Evolutionary conservation across 164 flowering plant genomes (phyloP).

Genomic region (Paratinospora sagittata): DNA sequence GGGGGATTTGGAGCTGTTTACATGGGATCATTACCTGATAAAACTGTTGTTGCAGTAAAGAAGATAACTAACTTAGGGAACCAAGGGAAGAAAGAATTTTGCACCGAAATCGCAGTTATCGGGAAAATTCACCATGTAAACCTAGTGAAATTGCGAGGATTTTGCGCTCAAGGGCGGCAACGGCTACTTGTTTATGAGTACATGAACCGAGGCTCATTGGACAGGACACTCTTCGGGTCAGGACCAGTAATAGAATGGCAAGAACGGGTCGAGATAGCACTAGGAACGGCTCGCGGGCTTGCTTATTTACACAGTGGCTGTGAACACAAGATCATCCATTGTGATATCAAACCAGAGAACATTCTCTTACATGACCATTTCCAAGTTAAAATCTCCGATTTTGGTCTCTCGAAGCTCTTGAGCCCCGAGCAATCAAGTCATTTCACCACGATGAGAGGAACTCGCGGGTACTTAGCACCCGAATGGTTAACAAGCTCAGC

Average conservation of each 20-base stretch:
- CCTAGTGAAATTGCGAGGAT: slow-evolving; percentile 71
- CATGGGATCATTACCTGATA: slow-evolving; percentile 60
- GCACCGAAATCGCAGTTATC: slow-evolving; percentile 77
- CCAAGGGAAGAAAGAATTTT: slow-evolving; percentile 78
- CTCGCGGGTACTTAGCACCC: slow-evolving; percentile 91
- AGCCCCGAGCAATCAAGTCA: slow-evolving; percentile 61
- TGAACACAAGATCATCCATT: slow-evolving; percentile 75
- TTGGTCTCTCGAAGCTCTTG: slow-evolving; percentile 79
- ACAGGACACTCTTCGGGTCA: slow-evolving; percentile 55
- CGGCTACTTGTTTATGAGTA: slow-evolving; percentile 79
- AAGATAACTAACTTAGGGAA: slow-evolving; percentile 52
- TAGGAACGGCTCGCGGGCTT: slow-evolving; percentile 82
- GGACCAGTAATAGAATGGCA: slow-evolving; percentile 80
- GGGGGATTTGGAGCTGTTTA: slow-evolving; percentile 89
- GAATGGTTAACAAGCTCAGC: slow-evolving; percentile 94
- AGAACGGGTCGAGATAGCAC: slow-evolving; percentile 76
- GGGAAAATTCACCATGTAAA: slow-evolving; percentile 84
- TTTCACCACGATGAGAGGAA: slow-evolving; percentile 92
- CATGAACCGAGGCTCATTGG: slow-evolving; percentile 82
- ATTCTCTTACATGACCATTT: slow-evolving; percentile 62
- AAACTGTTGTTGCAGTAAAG: slow-evolving; percentile 74
- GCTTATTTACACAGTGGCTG: slow-evolving; percentile 83
- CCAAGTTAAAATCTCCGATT: slow-evolving; percentile 82
- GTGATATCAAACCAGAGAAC: slow-evolving; percentile 89
- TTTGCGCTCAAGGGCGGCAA: slow-evolving; percentile 61